Evolutionary conservation across 495 filamentous ascomycete species (phyloP).

Genomic region (Niebla homalea): DNA sequence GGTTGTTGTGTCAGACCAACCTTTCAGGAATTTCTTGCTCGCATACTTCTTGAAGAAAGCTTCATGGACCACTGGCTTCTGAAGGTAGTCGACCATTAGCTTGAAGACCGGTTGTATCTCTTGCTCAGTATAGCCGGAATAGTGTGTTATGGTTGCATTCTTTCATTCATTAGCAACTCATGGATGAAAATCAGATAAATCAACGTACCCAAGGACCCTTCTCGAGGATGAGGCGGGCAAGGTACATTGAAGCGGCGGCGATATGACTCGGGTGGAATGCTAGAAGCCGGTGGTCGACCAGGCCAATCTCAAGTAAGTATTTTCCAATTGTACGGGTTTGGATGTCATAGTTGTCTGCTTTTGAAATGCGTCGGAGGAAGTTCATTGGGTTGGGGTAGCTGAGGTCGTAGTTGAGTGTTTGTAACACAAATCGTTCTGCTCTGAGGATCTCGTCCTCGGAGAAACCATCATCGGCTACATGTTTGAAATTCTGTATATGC

Average conservation of each 20-base stretch:
- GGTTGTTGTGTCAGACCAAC: slow-evolving; percentile 33
- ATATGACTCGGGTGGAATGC: slow-evolving; percentile 73
- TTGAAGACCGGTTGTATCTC: slow-evolving; percentile 86
- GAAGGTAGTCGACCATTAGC: slow-evolving; percentile 91
- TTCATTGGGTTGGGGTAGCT: slow-evolving; percentile 99
- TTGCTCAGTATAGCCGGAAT: slow-evolving; percentile 83
- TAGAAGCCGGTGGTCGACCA: slow-evolving; percentile 89
- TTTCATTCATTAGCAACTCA: slow-evolving; percentile 25
- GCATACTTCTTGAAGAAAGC: slow-evolving; percentile 99
- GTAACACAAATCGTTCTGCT: slow-evolving; percentile 84
- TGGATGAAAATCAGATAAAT: not conserved
- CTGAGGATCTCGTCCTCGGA: slow-evolving; percentile 92
- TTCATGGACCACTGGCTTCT: slow-evolving; percentile 75
- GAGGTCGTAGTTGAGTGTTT: slow-evolving; percentile 87
- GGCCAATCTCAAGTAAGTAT: slow-evolving; percentile 95
- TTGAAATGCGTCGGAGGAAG: slow-evolving; percentile 94
- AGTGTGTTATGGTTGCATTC: slow-evolving; percentile 83
- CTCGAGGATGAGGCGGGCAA: slow-evolving; percentile 76
- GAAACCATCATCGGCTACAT: slow-evolving; percentile 94
- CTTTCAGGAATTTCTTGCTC: slow-evolving; percentile 96
- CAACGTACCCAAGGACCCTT: slow-evolving; percentile 76
- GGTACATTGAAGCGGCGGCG: slow-evolving; percentile 87
- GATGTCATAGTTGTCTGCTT: slow-evolving; percentile 96
- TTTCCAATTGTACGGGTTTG: slow-evolving; percentile 93
- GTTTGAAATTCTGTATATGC: slow-evolving; percentile 90